These are phyloP conservation scores for Davidsoniella australis DNA, from an alignment of 2,329 filamentous ascomycete species.

Conservation along the genomic window DNA sequence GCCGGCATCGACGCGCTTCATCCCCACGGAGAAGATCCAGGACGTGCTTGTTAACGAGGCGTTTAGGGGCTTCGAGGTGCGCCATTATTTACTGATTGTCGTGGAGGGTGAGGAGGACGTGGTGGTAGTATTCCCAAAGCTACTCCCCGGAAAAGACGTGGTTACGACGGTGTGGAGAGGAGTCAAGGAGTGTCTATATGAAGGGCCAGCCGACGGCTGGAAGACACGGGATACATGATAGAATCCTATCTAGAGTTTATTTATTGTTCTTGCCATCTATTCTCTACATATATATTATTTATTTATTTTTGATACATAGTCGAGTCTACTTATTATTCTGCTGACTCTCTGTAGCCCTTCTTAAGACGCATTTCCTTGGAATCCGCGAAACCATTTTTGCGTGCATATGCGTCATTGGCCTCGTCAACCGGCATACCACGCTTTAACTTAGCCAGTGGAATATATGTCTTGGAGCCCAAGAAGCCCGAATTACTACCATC, in stretches of 20 bases:
- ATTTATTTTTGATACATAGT: background rate
- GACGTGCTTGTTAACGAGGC: slow-evolving; percentile 93
- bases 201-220: slow-evolving; percentile 7
- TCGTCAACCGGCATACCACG: slow-evolving; percentile 33
- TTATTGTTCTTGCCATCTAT: slow-evolving; percentile 4
- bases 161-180: slow-evolving; percentile 86
- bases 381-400: slow-evolving; percentile 38
- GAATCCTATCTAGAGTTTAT: background rate
- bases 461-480: slow-evolving; percentile 25
- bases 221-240: slow-evolving; percentile 3
- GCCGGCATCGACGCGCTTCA: slow-evolving; percentile 37
- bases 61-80: slow-evolving; percentile 78
- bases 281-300: slow-evolving; percentile 4
- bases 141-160: slow-evolving; percentile 57
- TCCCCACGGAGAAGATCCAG: slow-evolving; percentile 80
- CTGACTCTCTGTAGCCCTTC: slow-evolving; percentile 17
- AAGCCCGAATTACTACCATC: slow-evolving; percentile 37
- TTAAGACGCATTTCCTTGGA: slow-evolving; percentile 30
- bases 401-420: slow-evolving; percentile 44
- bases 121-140: slow-evolving; percentile 81
- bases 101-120: slow-evolving; percentile 77
- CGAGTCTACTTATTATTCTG: slow-evolving; percentile 12
- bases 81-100: slow-evolving; percentile 77
- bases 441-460: slow-evolving; percentile 35
- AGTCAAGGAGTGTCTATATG: slow-evolving; percentile 65